Evolutionary conservation across 495 filamentous ascomycete genomes (phyloP).

Genomic region (Penicillium odoratum): DNA sequence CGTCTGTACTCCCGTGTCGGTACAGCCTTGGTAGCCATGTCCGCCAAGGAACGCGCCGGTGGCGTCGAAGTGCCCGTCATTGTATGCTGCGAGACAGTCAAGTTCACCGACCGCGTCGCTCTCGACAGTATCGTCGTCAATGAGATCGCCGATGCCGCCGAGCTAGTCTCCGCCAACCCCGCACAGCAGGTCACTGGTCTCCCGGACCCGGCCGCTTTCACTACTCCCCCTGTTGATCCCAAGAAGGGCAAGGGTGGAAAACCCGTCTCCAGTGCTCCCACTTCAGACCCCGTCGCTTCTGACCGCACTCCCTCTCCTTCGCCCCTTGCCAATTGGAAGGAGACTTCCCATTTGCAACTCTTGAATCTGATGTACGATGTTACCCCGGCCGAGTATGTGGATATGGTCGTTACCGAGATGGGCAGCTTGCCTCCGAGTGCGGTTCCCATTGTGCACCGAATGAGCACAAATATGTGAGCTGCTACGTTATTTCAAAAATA

Average conservation of each 20-base stretch:
- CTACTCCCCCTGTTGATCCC: conserved; percentile 27
- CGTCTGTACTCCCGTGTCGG: conserved; percentile 83
- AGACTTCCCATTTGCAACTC: conserved; percentile 63
- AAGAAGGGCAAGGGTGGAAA: conserved; percentile 39
- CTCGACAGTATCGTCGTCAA: conserved; percentile 91
- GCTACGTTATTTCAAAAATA: background rate
- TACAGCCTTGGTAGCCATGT: conserved; percentile 86
- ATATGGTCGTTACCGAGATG: conserved; percentile 88
- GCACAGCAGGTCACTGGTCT: conserved; percentile 41
- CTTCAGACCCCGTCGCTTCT: conserved; percentile 26
- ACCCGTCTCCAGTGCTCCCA: conserved; percentile 20
- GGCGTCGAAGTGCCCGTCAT: conserved; percentile 71
- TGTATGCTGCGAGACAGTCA: conserved; percentile 91
- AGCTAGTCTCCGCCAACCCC: conserved; percentile 46
- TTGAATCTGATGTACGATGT: conserved; percentile 92
- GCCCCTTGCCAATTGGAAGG: conserved; percentile 57
- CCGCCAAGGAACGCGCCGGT: conserved; percentile 65
- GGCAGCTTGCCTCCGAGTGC: conserved; percentile 84
- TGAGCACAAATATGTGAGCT: conserved; percentile 46
- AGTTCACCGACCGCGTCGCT: conserved; percentile 88
- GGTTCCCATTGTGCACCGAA: conserved; percentile 57
- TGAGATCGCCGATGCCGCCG: conserved; percentile 76
- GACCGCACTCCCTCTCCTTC: conserved; percentile 24
- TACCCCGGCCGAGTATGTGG: conserved; percentile 84
- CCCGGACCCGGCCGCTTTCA: conserved; percentile 29